Evolutionary conservation across 2,329 filamentous ascomycete species (phyloP).

Genomic region (Hirsutella thompsonii): DNA sequence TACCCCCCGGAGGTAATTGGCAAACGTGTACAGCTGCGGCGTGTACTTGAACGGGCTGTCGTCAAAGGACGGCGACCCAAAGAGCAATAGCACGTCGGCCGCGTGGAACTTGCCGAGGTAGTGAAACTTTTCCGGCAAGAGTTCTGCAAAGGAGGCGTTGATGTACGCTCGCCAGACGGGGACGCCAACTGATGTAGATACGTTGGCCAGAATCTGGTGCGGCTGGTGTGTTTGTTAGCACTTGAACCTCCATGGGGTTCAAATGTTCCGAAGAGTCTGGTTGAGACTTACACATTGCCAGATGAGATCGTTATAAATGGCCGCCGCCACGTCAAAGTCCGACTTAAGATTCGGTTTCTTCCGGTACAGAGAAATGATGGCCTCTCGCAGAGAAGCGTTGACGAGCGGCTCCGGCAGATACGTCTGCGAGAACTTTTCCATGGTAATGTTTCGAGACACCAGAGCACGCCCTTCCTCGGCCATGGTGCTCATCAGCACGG

Average conservation of each 20-base stretch:
- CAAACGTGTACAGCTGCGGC: constrained; percentile 11
- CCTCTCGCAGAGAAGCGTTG: constrained; percentile 2
- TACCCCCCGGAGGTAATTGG: constrained; percentile 10
- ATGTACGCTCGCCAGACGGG: constrained; percentile 15
- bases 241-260: no score
- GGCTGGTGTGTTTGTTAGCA: constrained; percentile 10
- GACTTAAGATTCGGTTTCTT: constrained; percentile 3
- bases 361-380: constrained; percentile 9
- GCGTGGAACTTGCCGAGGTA: constrained; percentile 15
- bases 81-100: constrained; percentile 12
- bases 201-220: constrained; percentile 10
- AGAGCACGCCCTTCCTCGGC: constrained; percentile 12
- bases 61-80: constrained; percentile 8
- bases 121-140: constrained; percentile 7
- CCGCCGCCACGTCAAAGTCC: constrained; percentile 13
- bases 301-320: constrained; percentile 14
- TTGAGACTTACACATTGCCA: constrained; percentile 13
- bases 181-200: constrained; percentile 7
- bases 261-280: not conserved
- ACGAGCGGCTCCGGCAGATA: constrained; percentile 8
- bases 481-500: constrained; percentile 12
- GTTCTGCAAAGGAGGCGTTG: constrained; percentile 11
- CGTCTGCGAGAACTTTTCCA: constrained; percentile 8
- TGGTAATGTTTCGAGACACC: constrained; percentile 10
- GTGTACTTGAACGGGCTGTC: constrained; percentile 3